Base-by-base conservation (phyloP, 2,329 filamentous ascomycete species). In the Penicillium italicum region DNA sequence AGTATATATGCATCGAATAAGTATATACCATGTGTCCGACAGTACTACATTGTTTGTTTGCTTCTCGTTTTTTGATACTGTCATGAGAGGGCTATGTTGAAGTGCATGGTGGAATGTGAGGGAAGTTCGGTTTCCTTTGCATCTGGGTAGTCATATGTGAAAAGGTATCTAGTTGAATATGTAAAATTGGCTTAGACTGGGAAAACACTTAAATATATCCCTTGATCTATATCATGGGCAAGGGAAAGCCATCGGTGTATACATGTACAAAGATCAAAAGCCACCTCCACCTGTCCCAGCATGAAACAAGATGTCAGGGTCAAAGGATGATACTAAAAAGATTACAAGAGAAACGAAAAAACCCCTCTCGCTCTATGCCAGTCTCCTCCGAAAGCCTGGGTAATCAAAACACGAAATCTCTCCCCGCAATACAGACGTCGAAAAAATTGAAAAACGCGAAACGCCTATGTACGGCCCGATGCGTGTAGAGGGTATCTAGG, bases 381-480 rank as follows among this genome's bases (percentile, higher is more conserved):
- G 26, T 53, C 38, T 53, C 34, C 30, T 45, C 22, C 9, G 40
- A 40, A 41, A 41, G 20, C 28, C 37, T 10, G 14, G 45, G 38
- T 43, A 37, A 42, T 33, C 36, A 53, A 45, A 44, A 53, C 40
- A 53, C 20, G 7, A 45, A 38, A 55, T 8, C 34, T 51, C 12
- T 34, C 43, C 31, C 43, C 34, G 40, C 24, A 36, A 56, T 53
- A 31, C 10, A 36, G 42, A 51, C 40, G 54, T 28, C 41, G 31
- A 43, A 41, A 46, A 46, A 31, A 36, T 28, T 30, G 42, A 38
- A 28, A 49, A 3, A 49, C 37, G 47, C 30, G 55, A 56, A 56
- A 67, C 64, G 62, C 63, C 63, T 64, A 65, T 66, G 62, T 64
- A 63, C 60, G 52, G 59, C 56, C 62, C 55, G 53, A 51, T 58